These are phyloP conservation scores for Podila clonocystis DNA, from an alignment of 192 early-diverging fungal species.

Conservation along the genomic window DNA sequence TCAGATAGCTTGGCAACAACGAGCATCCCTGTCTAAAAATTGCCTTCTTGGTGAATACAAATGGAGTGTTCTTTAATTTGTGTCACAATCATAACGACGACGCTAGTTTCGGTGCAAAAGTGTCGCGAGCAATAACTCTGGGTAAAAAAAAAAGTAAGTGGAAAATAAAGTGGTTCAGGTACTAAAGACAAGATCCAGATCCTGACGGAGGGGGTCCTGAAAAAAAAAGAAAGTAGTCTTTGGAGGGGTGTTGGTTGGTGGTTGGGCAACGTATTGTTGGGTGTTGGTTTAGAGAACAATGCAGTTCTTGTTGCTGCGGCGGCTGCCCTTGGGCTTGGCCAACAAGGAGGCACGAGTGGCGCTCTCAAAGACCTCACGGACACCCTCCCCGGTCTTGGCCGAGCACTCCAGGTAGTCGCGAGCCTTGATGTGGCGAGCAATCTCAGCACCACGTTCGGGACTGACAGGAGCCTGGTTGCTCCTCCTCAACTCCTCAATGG, in stretches of 20 bases:
- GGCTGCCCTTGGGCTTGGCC: constrained; percentile 39
- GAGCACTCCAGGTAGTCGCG: constrained; percentile 92
- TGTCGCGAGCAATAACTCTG: no score
- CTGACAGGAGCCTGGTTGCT: constrained; percentile 80
- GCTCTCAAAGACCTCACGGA: constrained; percentile 86
- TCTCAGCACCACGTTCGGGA: constrained; percentile 71
- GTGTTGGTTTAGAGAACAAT: constrained; percentile 23
- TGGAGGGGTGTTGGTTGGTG: background rate
- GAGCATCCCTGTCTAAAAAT: no score
- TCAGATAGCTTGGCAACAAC: no score
- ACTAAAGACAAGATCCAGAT: no score
- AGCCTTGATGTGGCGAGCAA: constrained; percentile 89
- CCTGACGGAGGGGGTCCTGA: no score
- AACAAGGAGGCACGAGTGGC: constrained; percentile 87
- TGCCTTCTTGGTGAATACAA: no score
- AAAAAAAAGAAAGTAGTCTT: background rate
- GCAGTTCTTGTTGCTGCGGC: constrained; percentile 25
- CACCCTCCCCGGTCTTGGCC: constrained; percentile 82
- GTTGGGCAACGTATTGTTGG: background rate
- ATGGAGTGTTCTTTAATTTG: no score
- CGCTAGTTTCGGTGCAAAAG: no score
- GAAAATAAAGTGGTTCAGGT: no score
- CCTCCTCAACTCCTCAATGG: constrained; percentile 81
- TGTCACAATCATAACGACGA: no score
- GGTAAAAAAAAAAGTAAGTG: no score